Percentiles rank a stretch among this genome's conserved stretches.
Conservation (phyloP, 169 alveolate species). For the Perkinsus olseni region DNA sequence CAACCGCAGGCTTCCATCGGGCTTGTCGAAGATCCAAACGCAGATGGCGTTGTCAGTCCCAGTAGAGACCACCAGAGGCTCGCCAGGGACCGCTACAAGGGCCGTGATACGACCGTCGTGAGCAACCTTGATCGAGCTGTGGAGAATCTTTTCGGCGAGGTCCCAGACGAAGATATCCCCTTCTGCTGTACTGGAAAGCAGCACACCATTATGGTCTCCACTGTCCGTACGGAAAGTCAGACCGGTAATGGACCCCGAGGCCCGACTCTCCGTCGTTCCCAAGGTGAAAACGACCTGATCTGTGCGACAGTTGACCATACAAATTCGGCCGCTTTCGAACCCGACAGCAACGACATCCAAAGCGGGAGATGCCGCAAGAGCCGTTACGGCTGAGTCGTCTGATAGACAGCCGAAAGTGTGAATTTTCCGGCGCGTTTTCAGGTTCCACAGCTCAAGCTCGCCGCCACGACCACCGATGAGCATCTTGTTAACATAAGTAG, state of each 20-base stretch:
- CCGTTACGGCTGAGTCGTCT: neutral
- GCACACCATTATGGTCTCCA: conserved; percentile 26
- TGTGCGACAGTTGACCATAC: conserved; percentile 40
- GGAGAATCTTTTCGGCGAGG: conserved; percentile 46
- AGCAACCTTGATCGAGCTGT: conserved; percentile 43
- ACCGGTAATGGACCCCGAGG: conserved; percentile 18
- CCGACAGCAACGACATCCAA: conserved; percentile 51
- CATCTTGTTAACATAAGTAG: conserved; percentile 25
- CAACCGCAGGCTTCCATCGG: neutral
- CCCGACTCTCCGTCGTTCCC: conserved; percentile 23
- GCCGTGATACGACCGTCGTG: conserved; percentile 24
- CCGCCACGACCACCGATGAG: conserved; percentile 16
- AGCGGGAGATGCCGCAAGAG: conserved; percentile 21
- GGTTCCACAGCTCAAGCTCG: conserved; percentile 24
- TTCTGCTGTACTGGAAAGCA: conserved; percentile 43
- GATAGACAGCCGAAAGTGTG: conserved; percentile 13
- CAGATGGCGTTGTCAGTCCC: conserved; percentile 56
- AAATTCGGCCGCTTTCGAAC: conserved; percentile 45
- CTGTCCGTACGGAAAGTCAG: conserved; percentile 43
- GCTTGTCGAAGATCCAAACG: conserved; percentile 52
- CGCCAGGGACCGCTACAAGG: conserved; percentile 42
- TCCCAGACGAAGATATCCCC: conserved; percentile 56
- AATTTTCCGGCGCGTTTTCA: conserved; percentile 17
- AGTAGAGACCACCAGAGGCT: conserved; percentile 44
- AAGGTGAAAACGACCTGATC: conserved; percentile 37